Evolutionary conservation across 2,329 filamentous ascomycete genomes (phyloP).

Genomic region (Verruconis gallopava): DNA sequence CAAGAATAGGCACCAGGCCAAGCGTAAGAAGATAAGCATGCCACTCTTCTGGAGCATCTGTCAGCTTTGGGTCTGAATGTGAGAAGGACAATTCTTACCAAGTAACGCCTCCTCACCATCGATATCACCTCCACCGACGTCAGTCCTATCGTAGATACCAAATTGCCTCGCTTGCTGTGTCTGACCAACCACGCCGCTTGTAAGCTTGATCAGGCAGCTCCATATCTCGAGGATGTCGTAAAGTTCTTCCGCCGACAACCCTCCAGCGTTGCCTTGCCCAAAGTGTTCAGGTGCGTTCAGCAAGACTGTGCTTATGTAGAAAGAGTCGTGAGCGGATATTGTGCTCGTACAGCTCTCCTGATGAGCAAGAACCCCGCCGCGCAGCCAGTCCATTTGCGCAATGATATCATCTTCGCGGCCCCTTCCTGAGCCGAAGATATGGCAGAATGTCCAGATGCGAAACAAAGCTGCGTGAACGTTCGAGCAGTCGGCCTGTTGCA

Average conservation of each 20-base stretch:
- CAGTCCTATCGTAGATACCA: conserved; percentile 41
- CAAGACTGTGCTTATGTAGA: conserved; percentile 40
- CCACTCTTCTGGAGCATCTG: conserved; percentile 41
- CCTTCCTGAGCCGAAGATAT: conserved; percentile 47
- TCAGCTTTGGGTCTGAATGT: conserved; percentile 12
- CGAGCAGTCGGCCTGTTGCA: conserved; percentile 36
- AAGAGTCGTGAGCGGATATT: conserved; percentile 35
- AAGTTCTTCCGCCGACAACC: conserved; percentile 42
- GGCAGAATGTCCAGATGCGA: conserved; percentile 54
- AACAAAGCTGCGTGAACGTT: conserved; percentile 50
- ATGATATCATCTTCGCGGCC: conserved; percentile 45
- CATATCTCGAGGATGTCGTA: conserved; percentile 54
- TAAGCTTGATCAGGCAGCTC: conserved; percentile 44
- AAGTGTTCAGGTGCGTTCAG: conserved; percentile 46
- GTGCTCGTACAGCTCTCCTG: conserved; percentile 32
- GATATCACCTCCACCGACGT: conserved; percentile 35
- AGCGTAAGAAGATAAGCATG: conserved; percentile 46
- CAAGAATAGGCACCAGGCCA: conserved; percentile 42
- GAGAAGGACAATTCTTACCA: conserved; percentile 24
- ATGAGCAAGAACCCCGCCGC: conserved; percentile 40
- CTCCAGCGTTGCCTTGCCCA: conserved; percentile 41
- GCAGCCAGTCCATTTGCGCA: conserved; percentile 51
- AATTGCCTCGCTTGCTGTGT: conserved; percentile 40
- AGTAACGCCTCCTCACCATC: conserved; percentile 40
- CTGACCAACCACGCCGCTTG: conserved; percentile 43